Evolutionary conservation across 208 protist genomes (phyloP), one percentile per base, ranked within the genome.

Genomic region (Leishmania gerbilli): DNA sequence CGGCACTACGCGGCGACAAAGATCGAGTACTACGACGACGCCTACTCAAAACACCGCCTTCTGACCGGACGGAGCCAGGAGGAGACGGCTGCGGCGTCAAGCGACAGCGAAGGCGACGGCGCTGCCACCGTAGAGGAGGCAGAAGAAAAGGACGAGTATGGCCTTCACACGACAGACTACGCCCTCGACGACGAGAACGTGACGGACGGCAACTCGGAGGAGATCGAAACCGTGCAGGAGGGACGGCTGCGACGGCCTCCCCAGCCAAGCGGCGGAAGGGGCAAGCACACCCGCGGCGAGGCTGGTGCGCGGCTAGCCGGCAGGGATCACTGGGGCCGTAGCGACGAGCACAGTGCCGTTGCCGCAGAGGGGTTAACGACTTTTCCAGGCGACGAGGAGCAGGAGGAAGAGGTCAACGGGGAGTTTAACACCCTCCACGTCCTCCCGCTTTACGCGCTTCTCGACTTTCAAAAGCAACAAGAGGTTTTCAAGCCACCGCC

Each of bases 361-460:
- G 79, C 45, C 11, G 71, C 31, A 5, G 79, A 69, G 21, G 71
- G n/a, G 6, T 15, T n/a, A 8, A 75, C 84, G 15, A 45, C 74
- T 31, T 71, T 87, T 13, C 65, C 74, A 58, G 56, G 53, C 31
- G 81, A 72, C 17, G 77, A 45, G 27, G 74, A 53, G 27, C 71
- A 79, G 27, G 93, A 97, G 64, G 91, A 93, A 37, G 96, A 98
- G 67, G 83, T 95, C 24, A 96, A 98, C 81, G 95, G 95, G 8
- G 92, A 97, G 76, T 90, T 89, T 67, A 82, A 95, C 74, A 97
- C 97, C 47, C 88, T 99, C 15, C 88, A 99, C 82, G 97, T 99
- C 15, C 95, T 99, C 65, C 99, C 99, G 13, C 92, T 99, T n/a
- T 99, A 99, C 89, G 95, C 99, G 6, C 86, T 99, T 71, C 90